Evolutionary conservation across 495 filamentous ascomycete species (phyloP).

Genomic region (Jackrogersella multiformis): DNA sequence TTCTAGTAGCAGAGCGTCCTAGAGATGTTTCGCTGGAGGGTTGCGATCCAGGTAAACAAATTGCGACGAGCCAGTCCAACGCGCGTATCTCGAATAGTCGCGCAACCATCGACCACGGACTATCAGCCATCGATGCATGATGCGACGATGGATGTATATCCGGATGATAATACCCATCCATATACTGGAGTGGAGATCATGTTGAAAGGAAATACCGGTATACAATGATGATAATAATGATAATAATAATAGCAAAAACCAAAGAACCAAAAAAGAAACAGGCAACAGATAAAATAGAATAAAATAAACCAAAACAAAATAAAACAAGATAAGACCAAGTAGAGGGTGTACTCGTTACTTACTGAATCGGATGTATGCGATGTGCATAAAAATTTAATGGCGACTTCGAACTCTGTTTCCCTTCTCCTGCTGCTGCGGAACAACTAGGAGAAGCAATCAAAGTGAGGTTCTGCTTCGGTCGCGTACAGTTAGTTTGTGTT

Average conservation of each 20-base stretch:
- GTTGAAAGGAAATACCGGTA: slow-evolving; percentile 19
- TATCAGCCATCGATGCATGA: slow-evolving; percentile 1
- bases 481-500: slow-evolving; percentile 38
- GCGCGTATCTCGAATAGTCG: slow-evolving; percentile 32
- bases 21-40: background rate
- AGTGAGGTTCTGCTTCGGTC: slow-evolving; percentile 18
- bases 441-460: slow-evolving; percentile 23
- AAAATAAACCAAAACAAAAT: no score
- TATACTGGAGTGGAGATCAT: slow-evolving; percentile 17
- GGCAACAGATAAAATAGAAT: slow-evolving; percentile 7
- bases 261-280: no score
- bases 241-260: no score
- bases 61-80: slow-evolving; percentile 17
- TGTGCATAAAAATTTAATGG: slow-evolving; percentile 32
- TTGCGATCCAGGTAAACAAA: background rate
- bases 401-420: slow-evolving; percentile 34
- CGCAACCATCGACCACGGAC: no score
- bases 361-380: slow-evolving; percentile 19
- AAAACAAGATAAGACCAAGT: slow-evolving; percentile 12
- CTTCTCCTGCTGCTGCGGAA: slow-evolving; percentile 17
- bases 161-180: background rate
- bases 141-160: slow-evolving; percentile 2
- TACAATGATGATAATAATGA: slow-evolving; percentile 15
- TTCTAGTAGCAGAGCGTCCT: background rate
- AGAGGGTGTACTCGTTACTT: slow-evolving; percentile 40